A percentile compares a stretch with the other conserved stretches of the same genome.
Conservation (phyloP, 371 early-diverging fungal species). For the Mortierella sp. region DNA sequence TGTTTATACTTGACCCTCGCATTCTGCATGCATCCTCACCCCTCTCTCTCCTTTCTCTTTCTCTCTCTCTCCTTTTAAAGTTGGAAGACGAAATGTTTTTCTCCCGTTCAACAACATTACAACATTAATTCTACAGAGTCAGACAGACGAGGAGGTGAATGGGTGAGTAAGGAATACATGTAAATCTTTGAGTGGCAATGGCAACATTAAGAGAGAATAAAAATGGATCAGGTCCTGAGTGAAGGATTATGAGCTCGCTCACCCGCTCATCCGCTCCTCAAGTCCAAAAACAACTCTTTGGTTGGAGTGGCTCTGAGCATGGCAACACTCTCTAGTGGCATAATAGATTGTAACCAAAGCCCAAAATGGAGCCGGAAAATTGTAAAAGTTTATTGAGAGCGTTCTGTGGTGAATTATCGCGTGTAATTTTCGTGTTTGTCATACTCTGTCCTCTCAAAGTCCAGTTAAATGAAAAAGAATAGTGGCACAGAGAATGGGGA, state of each 20-base stretch:
- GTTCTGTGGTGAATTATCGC: no score
- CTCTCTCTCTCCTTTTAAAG: neutral
- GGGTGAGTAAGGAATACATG: neutral
- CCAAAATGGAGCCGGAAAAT: no score
- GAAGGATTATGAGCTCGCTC: neutral
- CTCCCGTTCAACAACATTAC: neutral
- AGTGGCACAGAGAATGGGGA: neutral
- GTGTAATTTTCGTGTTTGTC: no score
- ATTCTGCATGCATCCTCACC: neutral
- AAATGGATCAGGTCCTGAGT: conserved; percentile 2
- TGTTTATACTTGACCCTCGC: neutral
- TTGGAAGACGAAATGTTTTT: neutral
- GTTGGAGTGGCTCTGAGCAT: no score
- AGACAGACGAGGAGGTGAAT: neutral
- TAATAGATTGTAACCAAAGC: no score
- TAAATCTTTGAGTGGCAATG: neutral
- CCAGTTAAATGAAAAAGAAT: neutral
- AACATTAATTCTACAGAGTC: neutral
- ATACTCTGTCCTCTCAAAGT: no score
- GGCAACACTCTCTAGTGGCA: no score
- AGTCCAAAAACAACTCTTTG: neutral
- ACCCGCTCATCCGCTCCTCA: neutral
- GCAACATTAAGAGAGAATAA: neutral
- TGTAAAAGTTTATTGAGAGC: no score
- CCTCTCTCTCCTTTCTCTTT: neutral